These are phyloP conservation scores for Nicotiana paniculata DNA, from an alignment of 257 asterid species.

Conservation along the genomic window DNA sequence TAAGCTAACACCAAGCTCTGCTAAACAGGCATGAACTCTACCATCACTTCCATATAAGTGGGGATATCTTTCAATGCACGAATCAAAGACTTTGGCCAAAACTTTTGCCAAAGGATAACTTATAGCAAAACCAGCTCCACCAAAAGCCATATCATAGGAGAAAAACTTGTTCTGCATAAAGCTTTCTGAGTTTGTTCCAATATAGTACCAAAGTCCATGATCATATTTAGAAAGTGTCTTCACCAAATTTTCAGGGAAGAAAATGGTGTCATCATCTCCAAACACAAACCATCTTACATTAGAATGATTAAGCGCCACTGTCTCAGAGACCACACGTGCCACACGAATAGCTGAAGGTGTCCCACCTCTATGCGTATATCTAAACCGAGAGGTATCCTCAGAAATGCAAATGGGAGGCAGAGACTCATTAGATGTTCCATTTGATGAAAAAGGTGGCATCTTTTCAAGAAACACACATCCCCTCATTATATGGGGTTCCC, in stretches of 20 bases:
- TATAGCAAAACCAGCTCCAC: constrained; percentile 91
- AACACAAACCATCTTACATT: constrained; percentile 81
- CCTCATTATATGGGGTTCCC: constrained; percentile 58
- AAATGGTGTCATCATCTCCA: constrained; percentile 82
- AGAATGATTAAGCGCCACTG: constrained; percentile 42
- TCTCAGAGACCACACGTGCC: constrained; percentile 63
- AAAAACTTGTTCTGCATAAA: constrained; percentile 43
- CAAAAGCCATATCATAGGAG: constrained; percentile 74
- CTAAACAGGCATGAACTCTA: constrained; percentile 58
- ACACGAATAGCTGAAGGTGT: constrained; percentile 71
- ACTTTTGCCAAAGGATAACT: constrained; percentile 71
- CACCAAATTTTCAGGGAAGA: constrained; percentile 76
- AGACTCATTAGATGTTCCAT: not conserved
- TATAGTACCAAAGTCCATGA: constrained; percentile 65
- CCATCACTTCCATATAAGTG: constrained; percentile 73
- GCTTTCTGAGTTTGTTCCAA: constrained; percentile 68
- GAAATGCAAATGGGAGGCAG: constrained; percentile 66
- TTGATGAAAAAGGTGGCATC: constrained; percentile 20
- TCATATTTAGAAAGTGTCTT: constrained; percentile 72
- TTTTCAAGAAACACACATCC: constrained; percentile 75
- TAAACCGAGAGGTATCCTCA: constrained; percentile 52
- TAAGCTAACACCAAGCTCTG: constrained; percentile 69
- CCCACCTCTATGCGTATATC: constrained; percentile 52
- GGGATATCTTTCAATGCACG: constrained; percentile 57
- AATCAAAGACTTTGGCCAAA: constrained; percentile 55